Base-by-base conservation (phyloP, 106 monocot genomes). In the Dendrobium chrysotoxum region DNA sequence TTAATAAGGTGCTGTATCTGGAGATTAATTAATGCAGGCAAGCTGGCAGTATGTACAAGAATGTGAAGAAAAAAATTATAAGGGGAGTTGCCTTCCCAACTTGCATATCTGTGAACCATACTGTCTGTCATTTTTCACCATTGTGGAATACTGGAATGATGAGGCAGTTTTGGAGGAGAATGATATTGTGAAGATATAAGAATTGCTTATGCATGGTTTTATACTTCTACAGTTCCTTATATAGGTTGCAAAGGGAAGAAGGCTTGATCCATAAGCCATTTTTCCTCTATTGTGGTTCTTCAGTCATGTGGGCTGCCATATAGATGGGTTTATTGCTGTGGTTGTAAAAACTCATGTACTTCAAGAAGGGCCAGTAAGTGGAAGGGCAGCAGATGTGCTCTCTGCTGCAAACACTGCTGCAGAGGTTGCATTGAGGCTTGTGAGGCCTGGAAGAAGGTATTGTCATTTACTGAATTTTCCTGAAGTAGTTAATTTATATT, bases 71-170 rank as follows among this genome's bases (percentile, higher is more conserved):
- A 54, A 99, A 99, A 85, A 93, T 99, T 46, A 95, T 95, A 79
- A 95, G 85, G 81, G 98, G 95, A 40, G 82, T 95, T 31, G 98
- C 95, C 1, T 99, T 99, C 79, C 98, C 98, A 1, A 93, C 98
- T 0, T 95, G 92, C 80, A 45, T 99, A 12, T 99, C 95, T 2
- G 95, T 99, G 41, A 99, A 99, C 82, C 95, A 95, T 78, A 87
- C 77, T 0, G 89, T 95, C 0, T 95, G 95, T 61, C 98, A 99
- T 81, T 95, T 89, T 78, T 99, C 95, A 3, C 98, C 98, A 2
- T 84, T 95, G 7, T 81, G 81, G 10, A 86, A 85, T 15, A 95
- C 91, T 81, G 81, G 10, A 86, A 85, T 15, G 98, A 93, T 77
- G 98, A 95, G 31, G 73, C 87, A 11, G 88, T 91, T 13, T 75